Evolutionary conservation across 1,139 yeast genomes (phyloP).

Genomic region (Debaryomyces sp.): DNA sequence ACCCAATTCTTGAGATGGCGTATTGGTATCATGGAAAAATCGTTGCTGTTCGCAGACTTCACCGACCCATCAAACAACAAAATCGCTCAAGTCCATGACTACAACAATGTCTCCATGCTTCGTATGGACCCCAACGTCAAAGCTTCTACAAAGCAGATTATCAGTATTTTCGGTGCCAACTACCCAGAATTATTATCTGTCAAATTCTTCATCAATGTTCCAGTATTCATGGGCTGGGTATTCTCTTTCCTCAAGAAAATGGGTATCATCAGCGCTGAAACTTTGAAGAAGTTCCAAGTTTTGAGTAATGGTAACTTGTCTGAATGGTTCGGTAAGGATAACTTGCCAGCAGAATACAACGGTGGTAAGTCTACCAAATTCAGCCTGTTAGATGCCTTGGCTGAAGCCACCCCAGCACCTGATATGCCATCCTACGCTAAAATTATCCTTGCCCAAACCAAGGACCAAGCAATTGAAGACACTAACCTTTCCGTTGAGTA

Average conservation of each 20-base stretch:
- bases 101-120: constrained; percentile 74
- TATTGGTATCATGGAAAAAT: constrained; percentile 85
- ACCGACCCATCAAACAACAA: constrained; percentile 48
- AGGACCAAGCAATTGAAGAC: constrained; percentile 1
- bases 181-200: constrained; percentile 80
- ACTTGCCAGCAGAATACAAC: constrained; percentile 62
- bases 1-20: constrained; percentile 81
- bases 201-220: constrained; percentile 82
- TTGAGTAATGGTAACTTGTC: constrained; percentile 64
- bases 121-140: constrained; percentile 72
- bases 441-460: constrained; percentile 24
- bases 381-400: constrained; percentile 29
- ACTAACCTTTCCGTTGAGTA: constrained; percentile 6
- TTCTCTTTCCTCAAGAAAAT: constrained; percentile 60
- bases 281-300: constrained; percentile 73
- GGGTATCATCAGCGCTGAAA: constrained; percentile 63
- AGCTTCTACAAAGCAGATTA: constrained; percentile 69
- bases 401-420: constrained; percentile 16
- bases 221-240: constrained; percentile 77
- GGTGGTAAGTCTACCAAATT: constrained; percentile 42
- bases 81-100: constrained; percentile 87
- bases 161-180: constrained; percentile 69
- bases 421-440: constrained; percentile 33
- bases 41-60: constrained; percentile 66
- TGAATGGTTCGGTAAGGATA: constrained; percentile 48